These are phyloP conservation scores for Trypanosoma avium DNA, from an alignment of 208 protist genomes.

Conservation along the genomic window DNA sequence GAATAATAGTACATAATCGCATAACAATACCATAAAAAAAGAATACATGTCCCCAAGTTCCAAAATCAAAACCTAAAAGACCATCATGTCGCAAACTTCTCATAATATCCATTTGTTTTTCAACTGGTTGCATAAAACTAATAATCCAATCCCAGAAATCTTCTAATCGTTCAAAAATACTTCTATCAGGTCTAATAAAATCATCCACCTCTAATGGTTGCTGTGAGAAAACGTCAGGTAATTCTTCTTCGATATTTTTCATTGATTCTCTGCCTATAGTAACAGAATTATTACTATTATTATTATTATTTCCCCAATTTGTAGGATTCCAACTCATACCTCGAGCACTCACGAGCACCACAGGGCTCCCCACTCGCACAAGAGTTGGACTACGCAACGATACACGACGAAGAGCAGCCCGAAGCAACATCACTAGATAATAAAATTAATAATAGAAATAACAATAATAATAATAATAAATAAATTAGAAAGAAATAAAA, in stretches of 20 bases:
- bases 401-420: neutral
- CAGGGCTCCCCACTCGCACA: neutral
- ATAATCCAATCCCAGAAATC: constrained; percentile 89
- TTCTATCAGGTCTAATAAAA: constrained; percentile 85
- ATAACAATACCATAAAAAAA: constrained; percentile 78
- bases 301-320: constrained; percentile 44
- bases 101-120: constrained; percentile 88
- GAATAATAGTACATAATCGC: constrained; percentile 75
- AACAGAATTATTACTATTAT: no score
- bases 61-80: constrained; percentile 71
- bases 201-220: constrained; percentile 84
- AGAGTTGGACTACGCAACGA: neutral
- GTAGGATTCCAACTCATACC: constrained; percentile 67
- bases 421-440: neutral
- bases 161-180: constrained; percentile 76
- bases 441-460: neutral
- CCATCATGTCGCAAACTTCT: constrained; percentile 66
- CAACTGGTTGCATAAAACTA: constrained; percentile 80
- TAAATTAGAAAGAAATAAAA: neutral
- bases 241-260: constrained; percentile 69
- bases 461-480: constrained; percentile 16
- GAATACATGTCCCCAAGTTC: constrained; percentile 80
- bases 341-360: constrained; percentile 21
- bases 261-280: constrained; percentile 34
- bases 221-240: constrained; percentile 84